phyloP scores from a whole-genome alignment of 2,329 filamentous ascomycete genomes.

The Aulographum hederae region DNA sequence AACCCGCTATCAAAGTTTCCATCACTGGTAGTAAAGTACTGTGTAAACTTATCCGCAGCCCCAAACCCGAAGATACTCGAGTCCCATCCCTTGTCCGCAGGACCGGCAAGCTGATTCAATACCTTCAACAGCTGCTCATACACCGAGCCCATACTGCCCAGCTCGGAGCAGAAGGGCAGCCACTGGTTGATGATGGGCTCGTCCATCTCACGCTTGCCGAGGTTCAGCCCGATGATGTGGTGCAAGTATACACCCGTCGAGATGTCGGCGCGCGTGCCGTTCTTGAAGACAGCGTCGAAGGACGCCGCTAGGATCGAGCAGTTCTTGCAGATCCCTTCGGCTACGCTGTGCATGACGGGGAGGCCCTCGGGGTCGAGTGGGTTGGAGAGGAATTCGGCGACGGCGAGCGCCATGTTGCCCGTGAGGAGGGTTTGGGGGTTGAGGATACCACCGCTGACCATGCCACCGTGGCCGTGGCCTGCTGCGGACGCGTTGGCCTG shows the following conservation, averaged over 20 bases:
- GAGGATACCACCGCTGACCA: no score
- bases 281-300: constrained; percentile 1
- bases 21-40: constrained; percentile 3
- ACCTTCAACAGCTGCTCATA: no score
- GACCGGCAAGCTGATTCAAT: not conserved
- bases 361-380: constrained; percentile 3
- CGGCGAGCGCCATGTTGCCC: not conserved
- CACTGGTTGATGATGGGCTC: not conserved
- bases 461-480: no score
- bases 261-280: constrained; percentile 1
- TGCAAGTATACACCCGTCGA: constrained; percentile 2
- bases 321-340: constrained; percentile 1
- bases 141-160: not conserved
- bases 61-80: not conserved
- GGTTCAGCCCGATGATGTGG: constrained; percentile 1
- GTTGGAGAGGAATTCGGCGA: not conserved
- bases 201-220: not conserved
- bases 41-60: constrained; percentile 2
- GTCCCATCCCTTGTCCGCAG: no score
- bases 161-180: not conserved
- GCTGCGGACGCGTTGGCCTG: no score
- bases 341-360: not conserved
- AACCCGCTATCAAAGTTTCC: constrained; percentile 1
- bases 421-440: not conserved
- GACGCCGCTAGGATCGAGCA: constrained; percentile 1